Percentiles rank a stretch among this genome's conserved stretches.
These are phyloP conservation scores for thale cress (Arabidopsis thaliana) DNA, from an alignment of 345 rosid genomes.

Conservation along the genomic window DNA sequence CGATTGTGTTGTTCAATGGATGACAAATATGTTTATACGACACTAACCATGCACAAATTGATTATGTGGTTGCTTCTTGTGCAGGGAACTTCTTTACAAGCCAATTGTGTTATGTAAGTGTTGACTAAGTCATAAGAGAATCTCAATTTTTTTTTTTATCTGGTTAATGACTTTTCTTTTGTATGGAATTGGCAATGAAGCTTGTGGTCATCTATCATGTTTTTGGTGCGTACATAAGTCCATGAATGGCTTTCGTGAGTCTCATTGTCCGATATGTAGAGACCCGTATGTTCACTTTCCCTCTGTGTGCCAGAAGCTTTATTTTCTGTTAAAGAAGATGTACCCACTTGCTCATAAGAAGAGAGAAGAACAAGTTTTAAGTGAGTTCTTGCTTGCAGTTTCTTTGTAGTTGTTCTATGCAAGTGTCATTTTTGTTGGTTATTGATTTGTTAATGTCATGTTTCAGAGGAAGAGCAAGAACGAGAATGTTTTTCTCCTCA, in stretches of 20 bases:
- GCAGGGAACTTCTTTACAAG: conserved; percentile 92
- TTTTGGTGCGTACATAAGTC: conserved; percentile 88
- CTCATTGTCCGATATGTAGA: conserved; percentile 81
- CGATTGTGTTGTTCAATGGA: not conserved
- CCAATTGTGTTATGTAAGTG: conserved; percentile 80
- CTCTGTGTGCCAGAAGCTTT: conserved; percentile 63
- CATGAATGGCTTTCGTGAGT: conserved; percentile 49
- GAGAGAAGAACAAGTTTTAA: conserved; percentile 59
- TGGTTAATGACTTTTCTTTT: not conserved
- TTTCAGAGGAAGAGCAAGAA: conserved; percentile 66
- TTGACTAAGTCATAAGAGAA: not conserved
- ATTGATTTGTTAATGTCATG: conserved; percentile 19
- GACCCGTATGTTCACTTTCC: conserved; percentile 72
- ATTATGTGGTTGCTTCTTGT: conserved; percentile 18
- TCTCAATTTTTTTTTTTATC: not conserved
- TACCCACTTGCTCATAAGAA: conserved; percentile 63
- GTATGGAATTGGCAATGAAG: conserved; percentile 45
- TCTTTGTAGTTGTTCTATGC: not conserved
- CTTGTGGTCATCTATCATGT: conserved; percentile 90
- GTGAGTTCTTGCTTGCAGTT: conserved; percentile 46
- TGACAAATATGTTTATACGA: not conserved
- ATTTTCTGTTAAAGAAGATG: conserved; percentile 66
- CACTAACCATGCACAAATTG: conserved; percentile 7
- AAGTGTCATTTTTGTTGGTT: conserved; percentile 8
- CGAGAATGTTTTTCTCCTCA: conserved; percentile 56